A percentile compares a stretch with the other conserved stretches of the same genome.
phyloP scores from a whole-genome alignment of 2,329 filamentous ascomycete genomes.

The Fusarium sp. region DNA sequence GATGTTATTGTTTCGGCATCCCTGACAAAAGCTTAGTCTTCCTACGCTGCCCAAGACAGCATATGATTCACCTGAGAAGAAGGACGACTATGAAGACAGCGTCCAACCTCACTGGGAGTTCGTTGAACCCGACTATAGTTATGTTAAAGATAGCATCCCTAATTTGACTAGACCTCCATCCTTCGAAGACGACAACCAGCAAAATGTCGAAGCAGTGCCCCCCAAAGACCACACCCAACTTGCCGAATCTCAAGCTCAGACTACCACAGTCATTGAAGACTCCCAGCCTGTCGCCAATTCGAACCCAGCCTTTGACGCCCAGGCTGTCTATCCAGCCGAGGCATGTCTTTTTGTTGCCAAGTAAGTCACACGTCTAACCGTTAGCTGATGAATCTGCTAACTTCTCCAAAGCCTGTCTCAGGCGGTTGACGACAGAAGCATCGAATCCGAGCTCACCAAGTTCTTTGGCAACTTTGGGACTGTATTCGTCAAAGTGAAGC shows the following conservation, averaged over 20 bases:
- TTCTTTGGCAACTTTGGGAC: slow-evolving; percentile 65
- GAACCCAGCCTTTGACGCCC: slow-evolving; percentile 56
- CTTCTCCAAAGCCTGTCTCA: slow-evolving; percentile 61
- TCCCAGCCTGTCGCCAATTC: not conserved
- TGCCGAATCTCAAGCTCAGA: not conserved
- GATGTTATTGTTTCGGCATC: not conserved
- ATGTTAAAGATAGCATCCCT: not conserved
- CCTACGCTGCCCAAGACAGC: not conserved
- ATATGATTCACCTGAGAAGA: not conserved
- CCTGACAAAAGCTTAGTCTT: slow-evolving; percentile 16
- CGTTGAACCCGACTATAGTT: not conserved
- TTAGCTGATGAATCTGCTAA: not conserved
- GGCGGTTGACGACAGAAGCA: slow-evolving; percentile 59
- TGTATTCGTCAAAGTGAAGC: slow-evolving; percentile 72
- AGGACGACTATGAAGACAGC: not conserved
- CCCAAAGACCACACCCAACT: not conserved
- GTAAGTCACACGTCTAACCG: slow-evolving; percentile 56
- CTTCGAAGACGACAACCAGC: not conserved
- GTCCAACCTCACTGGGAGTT: not conserved
- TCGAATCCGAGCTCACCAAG: slow-evolving; percentile 64
- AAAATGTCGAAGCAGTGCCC: not conserved
- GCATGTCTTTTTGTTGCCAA: slow-evolving; percentile 75
- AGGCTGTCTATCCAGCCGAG: slow-evolving; percentile 63
- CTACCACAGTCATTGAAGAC: not conserved
- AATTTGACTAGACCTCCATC: slow-evolving; percentile 1